Base-by-base conservation (phyloP, 176 grass and related monocot species). In the Phoenix dactylifera region DNA sequence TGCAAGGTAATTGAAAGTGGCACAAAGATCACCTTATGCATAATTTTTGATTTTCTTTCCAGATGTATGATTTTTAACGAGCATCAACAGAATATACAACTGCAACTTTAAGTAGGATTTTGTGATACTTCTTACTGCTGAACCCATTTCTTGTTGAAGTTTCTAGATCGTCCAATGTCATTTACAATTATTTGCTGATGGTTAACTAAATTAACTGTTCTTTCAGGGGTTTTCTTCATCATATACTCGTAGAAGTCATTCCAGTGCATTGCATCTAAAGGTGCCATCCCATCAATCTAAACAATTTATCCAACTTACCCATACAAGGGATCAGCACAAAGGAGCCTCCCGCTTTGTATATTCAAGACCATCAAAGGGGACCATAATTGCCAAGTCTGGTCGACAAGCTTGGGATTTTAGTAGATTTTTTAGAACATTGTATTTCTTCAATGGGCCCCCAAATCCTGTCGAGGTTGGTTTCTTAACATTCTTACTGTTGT, bases 361-460 rank as follows among this genome's bases (percentile, higher is more conserved):
- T 1, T 73, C 67, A 4, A 68, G 54, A 56, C 64, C 83, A 49
- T 74, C 74, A 0, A 80, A 57, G 63, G 77, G 80, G 67, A 69
- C 59, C 16, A 49, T 85, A 16, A 67, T 85, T 68, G 84, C 87
- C 64, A 68, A 84, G 19, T 77, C 77, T 3, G 70, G 75, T 3
- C 24, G 83, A 26, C 78, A 97, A 70, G 66, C 84, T 71, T 97
- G 93, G 93, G 93, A 97, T 61, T 61, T 97, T 22, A 73, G 93
- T 29, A 85, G 93, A 80, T 97, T 97, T 68, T 67, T 88, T 0
- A 97, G 32, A 62, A 97, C 93, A 26, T 30, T 97, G 50, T 92
- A 78, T 66, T 97, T 97, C 75, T 97, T 88, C 67, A 97, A 97
- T 64, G 87, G 93, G 9, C 87, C 84, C 67, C 87, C 93, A 15